Base-by-base conservation (phyloP, 768 basidiomycete species). In the Podaxis mareebaensis region DNA sequence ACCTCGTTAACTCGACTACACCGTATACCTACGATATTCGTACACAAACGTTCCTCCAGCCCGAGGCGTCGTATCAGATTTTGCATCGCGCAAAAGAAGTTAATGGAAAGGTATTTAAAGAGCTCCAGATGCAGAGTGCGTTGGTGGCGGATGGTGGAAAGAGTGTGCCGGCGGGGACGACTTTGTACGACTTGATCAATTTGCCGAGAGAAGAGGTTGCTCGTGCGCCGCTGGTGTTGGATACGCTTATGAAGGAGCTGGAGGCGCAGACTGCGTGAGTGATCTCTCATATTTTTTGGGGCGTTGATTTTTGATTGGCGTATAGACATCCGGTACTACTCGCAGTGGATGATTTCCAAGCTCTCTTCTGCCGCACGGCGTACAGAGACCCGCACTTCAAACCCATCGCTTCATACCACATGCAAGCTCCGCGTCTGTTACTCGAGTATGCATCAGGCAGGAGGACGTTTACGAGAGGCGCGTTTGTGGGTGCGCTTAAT, bases 291-390 rank as follows among this genome's bases (percentile, higher is more conserved):
- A 24, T 51, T 12, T 24, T 22, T 28, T 13, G 20, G 17, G 3
- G 49, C 10, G 12, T 13, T 51, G 4, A 13, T 1, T 24, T 53
- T 60, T 58, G 20, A 67, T 30, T 17, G 26, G 22, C 58, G 2
- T 56, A 10, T 63, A 95, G 93, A 49, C 78, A 81, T 68, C 93
- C 93, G 0, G 90, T 96, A 2, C 72, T 97, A 5, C 76, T 96
- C 33, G 95, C 94, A 0, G 79, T 96, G 1, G 95, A 97, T 67
- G 95, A 96, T 68, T 86, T 93, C 72, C 95, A 96, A 72, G 82
- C 92, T 0, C 74, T 97, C 26, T 94, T 92, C 69, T 79, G 83
- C 70, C 76, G 79, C 52, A 85, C 90, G 0, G 70, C 76, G 28
- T 96, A 96, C 75, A 84, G 86, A 26, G 88, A 92, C 61, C 90